Percentiles rank a stretch among this genome's conserved stretches.
These are phyloP conservation scores for Coccomyxa sp. DNA, from an alignment of 139 green algal species.

Conservation along the genomic window DNA sequence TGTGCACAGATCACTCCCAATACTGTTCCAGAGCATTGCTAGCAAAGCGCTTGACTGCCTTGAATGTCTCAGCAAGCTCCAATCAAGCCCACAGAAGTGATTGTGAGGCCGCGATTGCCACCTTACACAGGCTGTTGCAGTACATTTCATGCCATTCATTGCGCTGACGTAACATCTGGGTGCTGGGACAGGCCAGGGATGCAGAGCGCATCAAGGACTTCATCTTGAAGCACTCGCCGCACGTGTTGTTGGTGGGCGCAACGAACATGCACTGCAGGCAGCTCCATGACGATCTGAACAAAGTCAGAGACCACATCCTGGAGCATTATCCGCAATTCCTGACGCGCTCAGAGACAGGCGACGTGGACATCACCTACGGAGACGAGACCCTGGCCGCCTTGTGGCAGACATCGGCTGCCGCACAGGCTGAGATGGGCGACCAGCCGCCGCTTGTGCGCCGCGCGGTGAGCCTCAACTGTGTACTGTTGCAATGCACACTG, in stretches of 20 bases:
- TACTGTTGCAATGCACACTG: background rate
- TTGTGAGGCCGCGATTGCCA: too few relatives aligned
- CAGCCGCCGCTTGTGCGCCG: slow-evolving; percentile 61
- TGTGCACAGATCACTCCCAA: too few relatives aligned
- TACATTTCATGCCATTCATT: too few relatives aligned
- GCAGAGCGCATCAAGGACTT: slow-evolving; percentile 51
- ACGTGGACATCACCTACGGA: slow-evolving; percentile 51
- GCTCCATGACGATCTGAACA: slow-evolving; percentile 61
- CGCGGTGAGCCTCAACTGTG: slow-evolving; percentile 31
- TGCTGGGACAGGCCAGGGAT: slow-evolving; percentile 22
- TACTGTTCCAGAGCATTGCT: too few relatives aligned
- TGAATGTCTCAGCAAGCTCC: too few relatives aligned
- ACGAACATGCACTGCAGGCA: slow-evolving; percentile 39
- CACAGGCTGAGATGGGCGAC: slow-evolving; percentile 57
- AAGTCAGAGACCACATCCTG: slow-evolving; percentile 54
- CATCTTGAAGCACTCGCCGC: slow-evolving; percentile 71
- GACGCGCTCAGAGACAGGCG: slow-evolving; percentile 21
- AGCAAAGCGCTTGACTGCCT: too few relatives aligned
- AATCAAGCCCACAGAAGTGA: too few relatives aligned
- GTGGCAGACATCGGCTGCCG: slow-evolving; percentile 69
- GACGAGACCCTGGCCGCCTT: slow-evolving; percentile 70
- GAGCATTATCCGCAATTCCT: slow-evolving; percentile 37
- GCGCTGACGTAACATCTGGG: too few relatives aligned
- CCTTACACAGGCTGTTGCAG: too few relatives aligned
- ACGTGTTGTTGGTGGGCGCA: slow-evolving; percentile 74